A percentile compares a stretch with the other conserved stretches of the same genome.
Conservation (phyloP, 83 land plant species). For the Picea abies region DNA sequence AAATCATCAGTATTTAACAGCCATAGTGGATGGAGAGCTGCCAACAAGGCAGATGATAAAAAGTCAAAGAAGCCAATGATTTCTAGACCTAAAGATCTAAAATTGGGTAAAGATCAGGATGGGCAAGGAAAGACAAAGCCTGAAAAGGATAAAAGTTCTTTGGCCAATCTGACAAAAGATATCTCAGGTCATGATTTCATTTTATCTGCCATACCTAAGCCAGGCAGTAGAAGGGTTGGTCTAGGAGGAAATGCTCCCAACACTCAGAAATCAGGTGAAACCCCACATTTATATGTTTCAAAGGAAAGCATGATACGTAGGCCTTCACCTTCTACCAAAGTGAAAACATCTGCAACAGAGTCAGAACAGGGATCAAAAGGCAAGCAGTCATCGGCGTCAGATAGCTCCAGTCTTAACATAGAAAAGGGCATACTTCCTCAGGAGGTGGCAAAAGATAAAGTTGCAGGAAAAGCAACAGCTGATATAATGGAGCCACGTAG, state of each 20-base stretch:
- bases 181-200: neutral
- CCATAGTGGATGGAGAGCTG: constrained; percentile 30
- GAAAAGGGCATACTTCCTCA: constrained; percentile 22
- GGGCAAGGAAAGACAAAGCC: constrained; percentile 20
- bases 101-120: constrained; percentile 32
- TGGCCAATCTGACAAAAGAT: neutral
- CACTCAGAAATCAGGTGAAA: constrained; percentile 16
- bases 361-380: constrained; percentile 33
- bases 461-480: constrained; percentile 25
- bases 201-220: constrained; percentile 20
- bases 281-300: constrained; percentile 23
- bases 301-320: neutral
- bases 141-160: constrained; percentile 23
- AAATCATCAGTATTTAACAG: constrained; percentile 34
- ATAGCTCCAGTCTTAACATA: constrained; percentile 28
- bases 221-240: constrained; percentile 15
- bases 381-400: constrained; percentile 37
- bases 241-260: constrained; percentile 10
- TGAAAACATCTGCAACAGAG: constrained; percentile 17
- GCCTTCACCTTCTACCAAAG: constrained; percentile 23
- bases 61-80: constrained; percentile 38
- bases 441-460: constrained; percentile 17
- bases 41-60: constrained; percentile 33
- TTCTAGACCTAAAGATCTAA: constrained; percentile 26
- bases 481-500: constrained; percentile 65